Evolutionary conservation across 768 basidiomycete genomes (phyloP), one percentile per base, ranked within the genome.

Genomic region (Pleurotus eryngii): DNA sequence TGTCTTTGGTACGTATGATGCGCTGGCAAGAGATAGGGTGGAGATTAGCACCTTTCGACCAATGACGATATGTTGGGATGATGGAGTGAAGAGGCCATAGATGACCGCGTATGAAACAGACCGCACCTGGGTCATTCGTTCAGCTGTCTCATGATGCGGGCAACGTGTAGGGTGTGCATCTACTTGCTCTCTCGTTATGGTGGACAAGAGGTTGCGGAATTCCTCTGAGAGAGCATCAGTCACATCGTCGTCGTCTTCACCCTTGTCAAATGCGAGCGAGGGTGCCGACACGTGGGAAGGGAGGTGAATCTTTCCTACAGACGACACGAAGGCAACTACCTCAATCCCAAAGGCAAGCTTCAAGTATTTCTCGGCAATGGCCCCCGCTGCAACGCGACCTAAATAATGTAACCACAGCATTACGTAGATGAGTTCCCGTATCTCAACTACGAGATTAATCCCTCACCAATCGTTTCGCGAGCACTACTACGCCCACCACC

Each of bases 351-450:
- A 87, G 8, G 85, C 94, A 53, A 83, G 71, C 63, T 85, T 91
- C 55, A 99, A 82, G 72, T 98, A 99, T 70, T 86, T 92, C 74
- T 98, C 97, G 4, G 97, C 97, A 65, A 99, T 98, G 9, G 97
- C 94, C 35, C 97, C 97, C 8, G 97, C 97, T 4, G 97, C 97
- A 27, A 99, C 97, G 50, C 97, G 90, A 24, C 92, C 92, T 94
- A 64, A 43, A 26, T 11, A 35, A 35, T 11, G 2, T 11, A 8
- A 8, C 30, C 30, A 35, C 30, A 20, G 20, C 30, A 8, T 11
- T 9, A 35, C 30, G 11, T 11, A 35, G 30, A 11, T 35, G 11
- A 35, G 30, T 11, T 35, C 11, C 30, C 30, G 8, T 35, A 11
- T 35, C 11, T 38, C 35, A 7, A 27, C 27, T 22, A 30, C 57